Evolutionary conservation across 2,329 filamentous ascomycete genomes (phyloP).

Genomic region (Beauveria asiatica): DNA sequence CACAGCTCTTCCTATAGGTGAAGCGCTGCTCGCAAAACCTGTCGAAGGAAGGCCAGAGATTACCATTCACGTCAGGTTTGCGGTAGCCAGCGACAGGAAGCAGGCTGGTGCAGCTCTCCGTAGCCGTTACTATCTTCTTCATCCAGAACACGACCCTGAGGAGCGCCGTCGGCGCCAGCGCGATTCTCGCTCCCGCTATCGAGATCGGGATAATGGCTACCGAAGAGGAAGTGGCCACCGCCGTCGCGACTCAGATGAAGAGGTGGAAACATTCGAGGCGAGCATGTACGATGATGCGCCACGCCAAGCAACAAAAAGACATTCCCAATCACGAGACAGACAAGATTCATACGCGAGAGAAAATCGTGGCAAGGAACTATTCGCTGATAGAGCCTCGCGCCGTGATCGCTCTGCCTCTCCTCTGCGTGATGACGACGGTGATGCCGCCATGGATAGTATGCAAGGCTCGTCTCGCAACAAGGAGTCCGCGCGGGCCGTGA

Average conservation of each 20-base stretch:
- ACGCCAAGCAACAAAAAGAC: conserved; percentile 19
- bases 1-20: conserved; percentile 48
- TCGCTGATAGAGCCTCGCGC: conserved; percentile 34
- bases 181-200: conserved; percentile 51
- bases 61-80: conserved; percentile 63
- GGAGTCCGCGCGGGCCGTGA: conserved; percentile 25
- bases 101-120: conserved; percentile 65
- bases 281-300: conserved; percentile 74
- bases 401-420: conserved; percentile 48
- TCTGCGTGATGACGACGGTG: conserved; percentile 32
- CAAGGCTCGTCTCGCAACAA: conserved; percentile 27
- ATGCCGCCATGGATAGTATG: conserved; percentile 28
- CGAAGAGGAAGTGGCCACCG: conserved; percentile 31
- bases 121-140: conserved; percentile 86
- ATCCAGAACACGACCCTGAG: conserved; percentile 80
- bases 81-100: conserved; percentile 70
- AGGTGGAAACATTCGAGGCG: conserved; percentile 55
- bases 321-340: conserved; percentile 21
- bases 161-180: conserved; percentile 56
- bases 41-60: conserved; percentile 60
- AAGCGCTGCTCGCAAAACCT: conserved; percentile 61
- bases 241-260: conserved; percentile 38
- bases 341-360: conserved; percentile 22
- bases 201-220: conserved; percentile 42
- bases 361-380: conserved; percentile 55